Conservation (phyloP, 352 stramenopile species). For the Hyaloperonospora brassicae region DNA sequence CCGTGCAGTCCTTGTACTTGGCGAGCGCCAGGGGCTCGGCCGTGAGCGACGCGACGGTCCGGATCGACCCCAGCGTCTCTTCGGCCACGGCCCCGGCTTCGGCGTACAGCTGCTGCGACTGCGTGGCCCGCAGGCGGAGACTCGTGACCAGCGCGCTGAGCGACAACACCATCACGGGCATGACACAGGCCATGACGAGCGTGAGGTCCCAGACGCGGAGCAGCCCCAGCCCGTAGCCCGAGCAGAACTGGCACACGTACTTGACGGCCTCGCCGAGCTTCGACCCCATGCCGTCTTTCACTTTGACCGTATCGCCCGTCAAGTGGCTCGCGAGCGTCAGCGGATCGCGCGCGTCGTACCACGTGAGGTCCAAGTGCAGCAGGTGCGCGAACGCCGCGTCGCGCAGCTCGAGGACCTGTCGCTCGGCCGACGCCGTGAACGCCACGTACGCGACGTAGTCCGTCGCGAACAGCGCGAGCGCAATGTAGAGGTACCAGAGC, state of each 20-base stretch:
- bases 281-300: conserved; percentile 41
- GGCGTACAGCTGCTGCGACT: conserved; percentile 30
- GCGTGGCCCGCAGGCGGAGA: conserved; percentile 12
- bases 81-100: conserved; percentile 39
- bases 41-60: conserved; percentile 33
- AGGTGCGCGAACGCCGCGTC: conserved; percentile 27
- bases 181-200: conserved; percentile 34
- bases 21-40: conserved; percentile 24
- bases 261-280: conserved; percentile 35
- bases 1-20: conserved; percentile 25
- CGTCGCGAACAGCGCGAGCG: conserved; percentile 28
- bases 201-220: conserved; percentile 30
- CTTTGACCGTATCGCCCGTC: conserved; percentile 38
- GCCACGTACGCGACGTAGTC: conserved; percentile 12
- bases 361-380: conserved; percentile 38
- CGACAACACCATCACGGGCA: conserved; percentile 32
- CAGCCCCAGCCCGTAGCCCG: conserved; percentile 32
- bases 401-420: conserved; percentile 34
- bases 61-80: conserved; percentile 36
- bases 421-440: conserved; percentile 18
- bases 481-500: conserved; percentile 25
- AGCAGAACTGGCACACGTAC: conserved; percentile 25
- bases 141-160: conserved; percentile 25
- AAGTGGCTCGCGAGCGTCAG: conserved; percentile 31
- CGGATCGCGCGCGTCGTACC: conserved; percentile 33